These are phyloP conservation scores for Paraphysoderma sedebokerense DNA, from an alignment of 371 early-diverging fungal species.

Conservation along the genomic window DNA sequence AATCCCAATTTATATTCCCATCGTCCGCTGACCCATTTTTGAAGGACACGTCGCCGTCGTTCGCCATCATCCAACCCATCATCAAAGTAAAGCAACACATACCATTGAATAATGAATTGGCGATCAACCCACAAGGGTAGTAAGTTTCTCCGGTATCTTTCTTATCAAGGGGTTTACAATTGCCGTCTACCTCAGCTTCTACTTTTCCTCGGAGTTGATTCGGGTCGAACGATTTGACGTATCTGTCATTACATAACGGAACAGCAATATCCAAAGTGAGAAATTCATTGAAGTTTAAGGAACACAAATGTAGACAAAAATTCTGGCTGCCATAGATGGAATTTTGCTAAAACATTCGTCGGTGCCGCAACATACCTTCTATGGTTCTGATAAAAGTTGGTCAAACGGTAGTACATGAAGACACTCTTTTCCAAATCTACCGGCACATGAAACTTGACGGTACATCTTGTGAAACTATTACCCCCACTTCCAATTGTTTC, in stretches of 20 bases:
- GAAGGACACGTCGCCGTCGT: no score
- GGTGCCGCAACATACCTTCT: conserved; percentile 79
- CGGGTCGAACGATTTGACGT: conserved; percentile 66
- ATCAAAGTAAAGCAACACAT: neutral
- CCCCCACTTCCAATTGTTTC: no score
- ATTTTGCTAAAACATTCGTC: no score
- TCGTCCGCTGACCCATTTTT: no score
- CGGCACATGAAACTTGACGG: conserved; percentile 54
- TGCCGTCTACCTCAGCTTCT: conserved; percentile 12
- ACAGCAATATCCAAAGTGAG: neutral
- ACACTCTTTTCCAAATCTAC: conserved; percentile 51
- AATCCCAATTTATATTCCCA: no score
- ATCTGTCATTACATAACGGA: no score
- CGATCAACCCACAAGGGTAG: conserved; percentile 98
- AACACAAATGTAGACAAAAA: no score
- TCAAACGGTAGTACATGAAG: conserved; percentile 84
- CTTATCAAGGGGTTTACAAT: conserved; percentile 30
- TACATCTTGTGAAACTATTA: conserved; percentile 44
- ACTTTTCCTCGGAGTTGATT: conserved; percentile 61
- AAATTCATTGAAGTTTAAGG: neutral
- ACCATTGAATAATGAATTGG: conserved; percentile 93
- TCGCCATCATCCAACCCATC: neutral
- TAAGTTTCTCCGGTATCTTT: conserved; percentile 20
- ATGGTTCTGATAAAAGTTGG: conserved; percentile 97
- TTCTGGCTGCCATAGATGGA: no score